phyloP scores from a whole-genome alignment of 2,329 filamentous ascomycete species.

The Alternaria conjuncta region DNA sequence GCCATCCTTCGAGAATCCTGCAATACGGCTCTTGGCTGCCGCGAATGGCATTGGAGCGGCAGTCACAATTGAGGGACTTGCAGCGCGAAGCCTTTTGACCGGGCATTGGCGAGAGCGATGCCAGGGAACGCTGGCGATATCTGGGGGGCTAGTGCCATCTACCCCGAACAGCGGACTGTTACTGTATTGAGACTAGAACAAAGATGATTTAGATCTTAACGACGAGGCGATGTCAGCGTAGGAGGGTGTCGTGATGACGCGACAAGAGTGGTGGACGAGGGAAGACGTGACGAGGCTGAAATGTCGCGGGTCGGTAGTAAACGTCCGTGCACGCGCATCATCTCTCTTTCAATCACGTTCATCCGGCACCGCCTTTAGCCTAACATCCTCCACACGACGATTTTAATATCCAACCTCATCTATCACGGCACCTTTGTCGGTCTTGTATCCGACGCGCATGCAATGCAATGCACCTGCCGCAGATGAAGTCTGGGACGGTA shows the following conservation, averaged over 20 bases:
- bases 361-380: conserved; percentile 37
- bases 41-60: conserved; percentile 27
- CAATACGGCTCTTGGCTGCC: conserved; percentile 27
- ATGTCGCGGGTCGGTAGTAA: conserved; percentile 11
- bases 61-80: conserved; percentile 18
- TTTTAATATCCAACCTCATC: conserved; percentile 40
- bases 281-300: conserved; percentile 35
- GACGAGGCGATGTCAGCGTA: conserved; percentile 17
- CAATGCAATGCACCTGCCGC: conserved; percentile 22
- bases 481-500: conserved; percentile 28
- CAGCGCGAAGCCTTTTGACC: conserved; percentile 36
- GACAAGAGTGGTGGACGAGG: conserved; percentile 26
- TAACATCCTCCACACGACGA: conserved; percentile 33
- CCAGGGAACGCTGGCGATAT: conserved; percentile 11
- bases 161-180: conserved; percentile 30
- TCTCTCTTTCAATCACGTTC: conserved; percentile 30
- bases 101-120: conserved; percentile 24
- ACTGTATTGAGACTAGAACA: conserved; percentile 16
- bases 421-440: conserved; percentile 28
- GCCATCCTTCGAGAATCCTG: conserved; percentile 36
- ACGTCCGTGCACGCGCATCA: conserved; percentile 29
- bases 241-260: conserved; percentile 18
- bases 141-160: conserved; percentile 28
- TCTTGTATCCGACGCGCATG: conserved; percentile 19
- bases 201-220: conserved; percentile 17